Conservation (phyloP, 176 grass and related monocot species). For the Bothriochloa decipiens region DNA sequence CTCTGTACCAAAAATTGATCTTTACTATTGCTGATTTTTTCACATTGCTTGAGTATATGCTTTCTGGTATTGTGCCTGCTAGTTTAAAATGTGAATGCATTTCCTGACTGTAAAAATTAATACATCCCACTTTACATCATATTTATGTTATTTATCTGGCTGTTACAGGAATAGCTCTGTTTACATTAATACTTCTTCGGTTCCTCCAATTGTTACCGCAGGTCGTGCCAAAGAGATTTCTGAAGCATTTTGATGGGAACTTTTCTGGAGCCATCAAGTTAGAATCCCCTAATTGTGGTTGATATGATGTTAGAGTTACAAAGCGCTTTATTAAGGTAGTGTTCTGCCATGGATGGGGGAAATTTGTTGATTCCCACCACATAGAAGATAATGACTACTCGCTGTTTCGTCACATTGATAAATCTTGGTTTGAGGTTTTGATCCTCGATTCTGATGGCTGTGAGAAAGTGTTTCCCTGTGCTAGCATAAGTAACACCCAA, state of each 20-base stretch:
- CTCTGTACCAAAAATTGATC: neutral
- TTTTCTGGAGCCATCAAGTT: slow-evolving; percentile 40
- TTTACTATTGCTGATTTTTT: neutral
- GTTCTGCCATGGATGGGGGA: slow-evolving; percentile 49
- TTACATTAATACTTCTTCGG: neutral
- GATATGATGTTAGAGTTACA: slow-evolving; percentile 40
- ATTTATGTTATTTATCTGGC: neutral
- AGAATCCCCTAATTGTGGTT: slow-evolving; percentile 35
- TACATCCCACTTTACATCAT: neutral
- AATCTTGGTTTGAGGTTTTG: slow-evolving; percentile 35
- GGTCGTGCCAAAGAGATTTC: slow-evolving; percentile 34
- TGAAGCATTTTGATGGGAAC: slow-evolving; percentile 36
- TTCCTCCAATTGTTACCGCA: neutral
- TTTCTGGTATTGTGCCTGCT: neutral
- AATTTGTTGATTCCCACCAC: slow-evolving; percentile 39
- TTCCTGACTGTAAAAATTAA: neutral
- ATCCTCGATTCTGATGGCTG: slow-evolving; percentile 43
- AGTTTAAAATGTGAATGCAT: neutral
- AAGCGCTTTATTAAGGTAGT: neutral
- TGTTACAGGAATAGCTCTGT: neutral
- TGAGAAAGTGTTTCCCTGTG: slow-evolving; percentile 39
- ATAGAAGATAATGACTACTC: slow-evolving; percentile 45
- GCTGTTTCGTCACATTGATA: slow-evolving; percentile 40
- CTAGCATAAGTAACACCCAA: slow-evolving; percentile 10
- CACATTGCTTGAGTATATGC: neutral